Evolutionary conservation across 768 basidiomycete species (phyloP).

Genomic region (Auricularia heimuer): DNA sequence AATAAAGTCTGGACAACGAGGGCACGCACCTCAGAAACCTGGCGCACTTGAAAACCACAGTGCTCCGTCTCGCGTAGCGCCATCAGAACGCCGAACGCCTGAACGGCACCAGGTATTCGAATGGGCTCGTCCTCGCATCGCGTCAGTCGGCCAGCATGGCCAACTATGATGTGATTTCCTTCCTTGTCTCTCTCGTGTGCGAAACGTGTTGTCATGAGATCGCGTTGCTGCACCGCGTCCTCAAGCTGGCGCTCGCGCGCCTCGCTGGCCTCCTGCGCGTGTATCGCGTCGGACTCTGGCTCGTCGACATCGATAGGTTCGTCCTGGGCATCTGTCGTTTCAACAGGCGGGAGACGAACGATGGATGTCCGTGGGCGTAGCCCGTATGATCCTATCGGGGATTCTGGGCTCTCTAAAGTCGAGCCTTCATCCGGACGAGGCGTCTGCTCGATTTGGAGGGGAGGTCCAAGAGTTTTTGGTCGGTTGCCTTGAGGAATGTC

Average conservation of each 20-base stretch:
- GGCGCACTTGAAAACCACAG: constrained; percentile 49
- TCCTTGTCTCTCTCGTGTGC: constrained; percentile 52
- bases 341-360: constrained; percentile 5
- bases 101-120: constrained; percentile 69
- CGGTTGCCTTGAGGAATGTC: too few relatives aligned
- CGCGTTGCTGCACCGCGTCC: neutral
- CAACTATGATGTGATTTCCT: constrained; percentile 61
- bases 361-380: constrained; percentile 1
- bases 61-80: constrained; percentile 54
- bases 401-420: neutral
- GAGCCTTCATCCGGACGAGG: neutral
- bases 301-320: constrained; percentile 2
- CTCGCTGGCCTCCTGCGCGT: neutral
- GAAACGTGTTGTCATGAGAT: constrained; percentile 51
- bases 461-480: neutral
- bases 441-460: neutral
- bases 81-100: constrained; percentile 75
- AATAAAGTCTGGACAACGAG: constrained; percentile 19
- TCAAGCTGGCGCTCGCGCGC: neutral
- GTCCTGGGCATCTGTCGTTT: constrained; percentile 6
- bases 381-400: neutral
- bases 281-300: neutral
- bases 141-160: constrained; percentile 53
- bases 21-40: constrained; percentile 50
- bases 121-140: constrained; percentile 84